phyloP scores from a whole-genome alignment of 371 early-diverging fungal genomes.

The Saksenaea vasiformis region DNA sequence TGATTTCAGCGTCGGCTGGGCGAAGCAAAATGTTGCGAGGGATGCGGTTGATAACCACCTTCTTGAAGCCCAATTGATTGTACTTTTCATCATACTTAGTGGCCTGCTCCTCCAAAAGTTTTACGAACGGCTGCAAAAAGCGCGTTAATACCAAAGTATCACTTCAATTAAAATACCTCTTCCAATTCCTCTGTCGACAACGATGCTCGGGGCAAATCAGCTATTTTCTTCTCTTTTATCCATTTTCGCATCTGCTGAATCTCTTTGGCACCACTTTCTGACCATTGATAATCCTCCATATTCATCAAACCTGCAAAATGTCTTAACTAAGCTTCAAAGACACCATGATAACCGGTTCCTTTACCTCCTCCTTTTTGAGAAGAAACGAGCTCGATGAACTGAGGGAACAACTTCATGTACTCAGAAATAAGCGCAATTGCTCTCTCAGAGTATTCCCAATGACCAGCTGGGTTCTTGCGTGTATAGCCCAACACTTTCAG shows the following conservation, averaged over 20 bases:
- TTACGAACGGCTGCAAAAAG: slow-evolving; percentile 33
- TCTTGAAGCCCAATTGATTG: slow-evolving; percentile 45
- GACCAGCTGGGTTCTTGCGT: slow-evolving; percentile 63
- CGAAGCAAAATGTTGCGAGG: slow-evolving; percentile 73
- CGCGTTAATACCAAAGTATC: background rate
- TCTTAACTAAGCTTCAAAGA: background rate
- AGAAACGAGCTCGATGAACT: slow-evolving; percentile 70
- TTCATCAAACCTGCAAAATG: slow-evolving; percentile 27
- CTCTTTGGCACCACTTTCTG: slow-evolving; percentile 26
- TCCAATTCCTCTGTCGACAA: slow-evolving; percentile 70
- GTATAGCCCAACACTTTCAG: slow-evolving; percentile 88
- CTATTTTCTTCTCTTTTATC: slow-evolving; percentile 65
- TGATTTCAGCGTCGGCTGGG: slow-evolving; percentile 73
- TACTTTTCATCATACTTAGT: slow-evolving; percentile 37
- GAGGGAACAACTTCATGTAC: slow-evolving; percentile 74
- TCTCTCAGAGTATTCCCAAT: slow-evolving; percentile 86
- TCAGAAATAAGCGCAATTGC: slow-evolving; percentile 73
- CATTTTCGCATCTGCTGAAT: slow-evolving; percentile 60
- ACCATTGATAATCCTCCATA: slow-evolving; percentile 35
- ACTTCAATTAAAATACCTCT: slow-evolving; percentile 37
- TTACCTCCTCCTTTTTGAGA: slow-evolving; percentile 33
- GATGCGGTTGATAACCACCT: slow-evolving; percentile 62
- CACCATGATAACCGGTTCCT: background rate
- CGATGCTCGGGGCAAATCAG: slow-evolving; percentile 67
- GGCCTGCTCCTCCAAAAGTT: slow-evolving; percentile 57